These are phyloP conservation scores for Ascoidea rubescens DNA, from an alignment of 805 yeast genomes.

Conservation along the genomic window DNA sequence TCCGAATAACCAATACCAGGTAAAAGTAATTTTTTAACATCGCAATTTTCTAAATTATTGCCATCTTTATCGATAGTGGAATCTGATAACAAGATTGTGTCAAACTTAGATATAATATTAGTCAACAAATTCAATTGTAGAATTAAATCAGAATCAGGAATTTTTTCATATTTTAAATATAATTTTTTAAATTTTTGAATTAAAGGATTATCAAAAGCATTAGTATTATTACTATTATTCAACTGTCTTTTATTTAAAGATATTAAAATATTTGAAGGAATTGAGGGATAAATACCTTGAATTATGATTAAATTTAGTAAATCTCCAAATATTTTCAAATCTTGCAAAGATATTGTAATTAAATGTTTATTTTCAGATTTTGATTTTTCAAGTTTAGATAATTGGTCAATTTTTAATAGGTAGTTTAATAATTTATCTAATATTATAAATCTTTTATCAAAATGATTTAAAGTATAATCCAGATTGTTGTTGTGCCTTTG, in stretches of 20 bases:
- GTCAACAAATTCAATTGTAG: conserved; percentile 6
- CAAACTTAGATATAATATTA: conserved; percentile 13
- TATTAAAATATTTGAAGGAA: conserved; percentile 44
- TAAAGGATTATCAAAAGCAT: conserved; percentile 4
- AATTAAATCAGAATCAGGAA: neutral
- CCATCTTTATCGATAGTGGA: conserved; percentile 16
- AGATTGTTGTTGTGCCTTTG: no score
- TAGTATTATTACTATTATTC: conserved; percentile 16
- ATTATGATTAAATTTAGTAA: conserved; percentile 51
- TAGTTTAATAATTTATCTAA: conserved; percentile 22
- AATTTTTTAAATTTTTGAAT: conserved; percentile 21
- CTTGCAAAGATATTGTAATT: conserved; percentile 62
- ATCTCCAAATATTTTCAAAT: conserved; percentile 60
- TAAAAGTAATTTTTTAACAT: conserved; percentile 36
- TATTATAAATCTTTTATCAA: conserved; percentile 6
- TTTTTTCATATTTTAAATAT: neutral
- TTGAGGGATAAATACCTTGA: conserved; percentile 56
- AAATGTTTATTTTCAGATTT: conserved; percentile 14
- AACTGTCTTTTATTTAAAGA: conserved; percentile 48
- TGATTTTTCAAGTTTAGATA: conserved; percentile 18
- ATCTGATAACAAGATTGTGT: conserved; percentile 11
- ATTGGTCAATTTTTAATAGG: conserved; percentile 24
- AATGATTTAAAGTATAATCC: no score
- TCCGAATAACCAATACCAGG: conserved; percentile 61
- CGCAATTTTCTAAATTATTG: conserved; percentile 22